phyloP scores from a whole-genome alignment of 495 filamentous ascomycete species.

The Aspergillus campestris region DNA sequence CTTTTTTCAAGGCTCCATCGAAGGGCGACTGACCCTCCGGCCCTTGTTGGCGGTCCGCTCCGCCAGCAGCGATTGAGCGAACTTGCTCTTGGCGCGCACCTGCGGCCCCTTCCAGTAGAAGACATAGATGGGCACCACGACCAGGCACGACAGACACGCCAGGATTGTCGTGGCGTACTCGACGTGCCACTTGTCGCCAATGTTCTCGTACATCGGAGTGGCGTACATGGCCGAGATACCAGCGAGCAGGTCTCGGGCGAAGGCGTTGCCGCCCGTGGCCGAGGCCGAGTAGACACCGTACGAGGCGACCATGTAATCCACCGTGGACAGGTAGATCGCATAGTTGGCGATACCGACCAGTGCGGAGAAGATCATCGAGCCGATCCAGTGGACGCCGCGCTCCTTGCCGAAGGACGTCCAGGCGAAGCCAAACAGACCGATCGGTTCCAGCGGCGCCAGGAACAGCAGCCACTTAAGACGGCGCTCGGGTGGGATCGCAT shows the following conservation, averaged over 20 bases:
- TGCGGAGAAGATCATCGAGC: conserved; percentile 48
- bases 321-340: conserved; percentile 63
- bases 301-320: conserved; percentile 71
- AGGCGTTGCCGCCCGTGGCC: conserved; percentile 60
- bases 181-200: conserved; percentile 29
- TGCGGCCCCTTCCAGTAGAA: conserved; percentile 43
- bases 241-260: conserved; percentile 37
- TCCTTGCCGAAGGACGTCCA: conserved; percentile 51
- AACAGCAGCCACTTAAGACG: conserved; percentile 41
- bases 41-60: conserved; percentile 22
- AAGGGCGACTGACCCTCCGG: conserved; percentile 15
- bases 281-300: conserved; percentile 72
- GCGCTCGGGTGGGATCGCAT: conserved; percentile 17
- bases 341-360: conserved; percentile 60
- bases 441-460: conserved; percentile 51
- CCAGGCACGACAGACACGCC: conserved; percentile 33
- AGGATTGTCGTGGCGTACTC: conserved; percentile 37
- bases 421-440: conserved; percentile 60
- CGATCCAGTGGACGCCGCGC: conserved; percentile 47
- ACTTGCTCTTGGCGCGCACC: conserved; percentile 37
- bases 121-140: conserved; percentile 40
- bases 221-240: conserved; percentile 39
- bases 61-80: conserved; percentile 28
- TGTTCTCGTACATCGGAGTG: conserved; percentile 32
- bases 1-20: too few relatives aligned